phyloP scores from a whole-genome alignment of 1,139 yeast genomes.

The Suhomyces panamericanus region DNA sequence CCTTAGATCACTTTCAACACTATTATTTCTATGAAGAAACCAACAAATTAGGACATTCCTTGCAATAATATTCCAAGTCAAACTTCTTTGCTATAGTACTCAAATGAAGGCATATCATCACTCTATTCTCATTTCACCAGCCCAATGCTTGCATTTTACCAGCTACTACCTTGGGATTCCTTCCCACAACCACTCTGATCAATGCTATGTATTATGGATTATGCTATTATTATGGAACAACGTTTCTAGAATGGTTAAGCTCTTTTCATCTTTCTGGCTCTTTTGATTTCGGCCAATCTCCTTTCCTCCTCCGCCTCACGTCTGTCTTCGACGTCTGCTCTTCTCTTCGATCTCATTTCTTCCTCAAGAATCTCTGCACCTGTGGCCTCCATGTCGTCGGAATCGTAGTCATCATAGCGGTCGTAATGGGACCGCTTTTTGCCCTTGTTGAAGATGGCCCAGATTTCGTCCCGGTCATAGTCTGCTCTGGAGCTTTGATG shows the following conservation, averaged over 20 bases:
- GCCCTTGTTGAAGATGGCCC: conserved; percentile 80
- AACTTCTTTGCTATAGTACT: too few species aligned
- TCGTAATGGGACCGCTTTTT: conserved; percentile 47
- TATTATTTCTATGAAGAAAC: too few species aligned
- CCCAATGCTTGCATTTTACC: too few species aligned
- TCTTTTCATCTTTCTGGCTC: conserved; percentile 19
- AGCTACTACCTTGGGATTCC: too few species aligned
- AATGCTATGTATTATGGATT: not conserved
- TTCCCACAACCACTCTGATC: not conserved
- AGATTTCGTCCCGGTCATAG: conserved; percentile 81
- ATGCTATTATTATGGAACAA: not conserved
- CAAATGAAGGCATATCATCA: too few species aligned
- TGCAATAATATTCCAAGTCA: too few species aligned
- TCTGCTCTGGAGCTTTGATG: conserved; percentile 30
- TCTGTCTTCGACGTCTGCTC: conserved; percentile 66
- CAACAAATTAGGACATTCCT: too few species aligned
- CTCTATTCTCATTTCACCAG: too few species aligned
- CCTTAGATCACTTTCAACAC: too few species aligned
- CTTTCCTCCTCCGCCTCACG: conserved; percentile 58
- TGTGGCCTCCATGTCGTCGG: conserved; percentile 91
- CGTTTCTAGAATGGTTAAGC: not conserved
- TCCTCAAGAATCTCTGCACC: conserved; percentile 85
- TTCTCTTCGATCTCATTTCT: conserved; percentile 62
- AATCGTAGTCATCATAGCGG: conserved; percentile 52
- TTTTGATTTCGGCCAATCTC: conserved; percentile 33